Base-by-base conservation (phyloP, 495 filamentous ascomycete species). In the Massariosphaeria phaeospora region DNA sequence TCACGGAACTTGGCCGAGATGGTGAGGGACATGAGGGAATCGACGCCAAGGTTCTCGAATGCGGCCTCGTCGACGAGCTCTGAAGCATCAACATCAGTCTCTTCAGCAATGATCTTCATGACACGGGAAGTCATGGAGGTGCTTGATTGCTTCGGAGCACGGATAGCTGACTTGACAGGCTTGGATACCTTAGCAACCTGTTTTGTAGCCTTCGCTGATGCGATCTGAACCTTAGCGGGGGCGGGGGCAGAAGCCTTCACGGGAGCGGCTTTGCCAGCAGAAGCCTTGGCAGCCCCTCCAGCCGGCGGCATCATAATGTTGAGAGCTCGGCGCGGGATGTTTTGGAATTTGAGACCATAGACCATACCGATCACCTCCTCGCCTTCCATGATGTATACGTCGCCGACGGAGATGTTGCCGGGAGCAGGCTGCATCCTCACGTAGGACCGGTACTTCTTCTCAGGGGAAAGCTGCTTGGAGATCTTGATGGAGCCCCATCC, bases 1-100 rank as follows among this genome's bases (percentile, higher is more conserved):
- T 73, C 70, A 51, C 72, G 64, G 61, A 74, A 72, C 59, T 73
- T 68, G 31, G 72, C 70, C 41, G 70, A 69, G 45, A 72, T 72
- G 49, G 70, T 69, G 45, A 73, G 65, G 11, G 67, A 73, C 52
- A 73, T 52, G 10, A 73, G 66, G 24, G 70, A 73, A 51, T 73
- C 70, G 26, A 73, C 70, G 52, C 70, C 70, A 13, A 73, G 61
- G 46, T 73, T 73, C 59, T 73, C 70, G 42, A 73, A 73, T 17
- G 67, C 67, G 23, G 70, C 70, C 17, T 70, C 70, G 48, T 73
- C 68, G 4, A 73, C 70, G 24, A 73, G 63, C 62, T 73, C 70
- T 9, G 63, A 62, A 65, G 66, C 66, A 38, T 71, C 68, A 24
- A 73, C 66, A 40, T 73, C 70, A 24, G 70, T 73, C 57, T 73